These are phyloP conservation scores for Coprinopsis marcescibilis DNA, from an alignment of 768 basidiomycete genomes.

Conservation along the genomic window DNA sequence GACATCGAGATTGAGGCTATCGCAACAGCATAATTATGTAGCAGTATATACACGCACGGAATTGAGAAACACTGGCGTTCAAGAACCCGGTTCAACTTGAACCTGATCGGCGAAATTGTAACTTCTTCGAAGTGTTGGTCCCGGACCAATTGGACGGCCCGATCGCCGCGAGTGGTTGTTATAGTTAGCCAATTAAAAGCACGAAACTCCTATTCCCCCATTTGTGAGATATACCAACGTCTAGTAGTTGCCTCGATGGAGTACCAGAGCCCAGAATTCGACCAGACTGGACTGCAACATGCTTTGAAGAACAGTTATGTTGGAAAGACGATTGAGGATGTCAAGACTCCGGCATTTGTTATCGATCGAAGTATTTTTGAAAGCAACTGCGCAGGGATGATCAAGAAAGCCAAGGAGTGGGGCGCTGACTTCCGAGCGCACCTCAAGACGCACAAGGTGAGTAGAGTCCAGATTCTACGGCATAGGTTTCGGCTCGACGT, in stretches of 20 bases:
- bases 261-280: constrained; percentile 21
- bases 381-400: constrained; percentile 71
- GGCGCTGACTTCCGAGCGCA: constrained; percentile 75
- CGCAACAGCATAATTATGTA: constrained; percentile 1
- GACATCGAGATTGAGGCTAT: constrained; percentile 50
- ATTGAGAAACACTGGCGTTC: not conserved
- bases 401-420: constrained; percentile 56
- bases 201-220: too few relatives aligned
- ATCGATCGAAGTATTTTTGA: constrained; percentile 71
- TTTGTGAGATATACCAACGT: not conserved
- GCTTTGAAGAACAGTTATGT: constrained; percentile 49
- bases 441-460: constrained; percentile 84
- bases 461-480: constrained; percentile 1
- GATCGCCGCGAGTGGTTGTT: too few relatives aligned
- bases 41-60: not conserved
- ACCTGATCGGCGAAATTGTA: too few relatives aligned
- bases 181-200: too few relatives aligned
- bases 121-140: too few relatives aligned
- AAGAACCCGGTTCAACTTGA: too few relatives aligned
- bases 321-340: constrained; percentile 45
- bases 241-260: constrained; percentile 15
- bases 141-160: too few relatives aligned
- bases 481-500: not conserved
- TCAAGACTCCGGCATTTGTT: constrained; percentile 75
- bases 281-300: constrained; percentile 30